A percentile compares a stretch with the other conserved stretches of the same genome.
phyloP scores from a whole-genome alignment of 192 early-diverging fungal genomes.

The Linnemannia exigua region DNA sequence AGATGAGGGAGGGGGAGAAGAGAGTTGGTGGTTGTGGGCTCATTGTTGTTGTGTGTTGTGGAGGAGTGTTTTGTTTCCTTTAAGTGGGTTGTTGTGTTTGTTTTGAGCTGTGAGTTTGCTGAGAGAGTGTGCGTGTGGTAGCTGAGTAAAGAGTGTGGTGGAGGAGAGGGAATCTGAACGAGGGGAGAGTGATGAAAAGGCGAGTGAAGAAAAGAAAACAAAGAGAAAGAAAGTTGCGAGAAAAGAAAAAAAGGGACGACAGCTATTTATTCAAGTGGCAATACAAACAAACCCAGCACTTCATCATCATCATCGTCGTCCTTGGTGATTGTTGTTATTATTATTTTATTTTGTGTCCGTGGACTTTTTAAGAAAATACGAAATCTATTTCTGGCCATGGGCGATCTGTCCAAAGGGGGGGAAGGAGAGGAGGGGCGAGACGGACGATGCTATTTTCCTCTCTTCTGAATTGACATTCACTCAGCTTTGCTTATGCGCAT shows the following conservation, averaged over 20 bases:
- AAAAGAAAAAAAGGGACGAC: not conserved
- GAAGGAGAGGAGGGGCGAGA: not conserved
- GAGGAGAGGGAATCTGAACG: not conserved
- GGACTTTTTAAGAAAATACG: not conserved
- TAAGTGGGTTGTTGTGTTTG: not conserved
- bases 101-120: not conserved
- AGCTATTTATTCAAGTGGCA: not conserved
- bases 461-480: not conserved
- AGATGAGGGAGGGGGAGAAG: constrained; percentile 72
- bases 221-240: not conserved
- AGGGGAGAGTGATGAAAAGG: not conserved
- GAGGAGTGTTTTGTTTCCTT: not conserved
- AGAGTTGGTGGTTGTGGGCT: constrained; percentile 21
- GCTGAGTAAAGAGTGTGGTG: not conserved
- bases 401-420: not conserved
- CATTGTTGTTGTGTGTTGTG: constrained; percentile 12
- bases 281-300: too few species aligned
- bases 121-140: not conserved
- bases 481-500: not conserved
- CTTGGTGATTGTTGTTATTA: too few species aligned
- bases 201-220: constrained; percentile 14
- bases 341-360: constrained; percentile 4
- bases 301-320: not conserved
- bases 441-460: not conserved
- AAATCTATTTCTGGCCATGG: constrained; percentile 7